Evolutionary conservation across 768 basidiomycete species (phyloP).

Genomic region (Pleurotus sapidus): DNA sequence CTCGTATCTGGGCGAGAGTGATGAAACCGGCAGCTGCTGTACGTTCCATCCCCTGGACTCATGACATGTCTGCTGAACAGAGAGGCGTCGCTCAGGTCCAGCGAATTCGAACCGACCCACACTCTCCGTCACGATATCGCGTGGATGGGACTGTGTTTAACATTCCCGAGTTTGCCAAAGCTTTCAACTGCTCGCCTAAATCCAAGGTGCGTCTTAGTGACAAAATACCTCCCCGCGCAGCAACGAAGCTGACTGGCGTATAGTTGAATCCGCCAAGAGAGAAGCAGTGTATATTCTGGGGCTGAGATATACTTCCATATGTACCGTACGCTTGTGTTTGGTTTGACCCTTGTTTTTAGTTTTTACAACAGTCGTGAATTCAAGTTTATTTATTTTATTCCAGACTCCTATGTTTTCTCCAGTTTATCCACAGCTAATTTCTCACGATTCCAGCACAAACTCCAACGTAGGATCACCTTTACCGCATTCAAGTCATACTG

Average conservation of each 20-base stretch:
- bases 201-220: conserved; percentile 57
- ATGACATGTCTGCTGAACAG: neutral
- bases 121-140: conserved; percentile 77
- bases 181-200: conserved; percentile 76
- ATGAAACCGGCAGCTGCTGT: conserved; percentile 79
- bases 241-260: neutral
- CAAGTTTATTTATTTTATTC: too few species aligned
- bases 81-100: conserved; percentile 44
- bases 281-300: conserved; percentile 82
- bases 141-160: conserved; percentile 87
- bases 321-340: neutral
- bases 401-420: too few species aligned
- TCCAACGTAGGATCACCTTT: too few species aligned
- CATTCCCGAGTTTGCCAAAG: conserved; percentile 83
- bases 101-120: conserved; percentile 84
- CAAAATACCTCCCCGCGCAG: neutral
- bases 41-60: conserved; percentile 18
- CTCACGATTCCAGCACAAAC: too few species aligned
- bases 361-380: too few species aligned
- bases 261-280: conserved; percentile 84
- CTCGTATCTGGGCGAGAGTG: conserved; percentile 81
- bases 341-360: too few species aligned
- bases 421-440: too few species aligned
- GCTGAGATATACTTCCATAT: conserved; percentile 22
- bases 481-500: too few species aligned